These are phyloP conservation scores for Begonia peltatifolia DNA, from an alignment of 306 rosid genomes.

Conservation along the genomic window DNA sequence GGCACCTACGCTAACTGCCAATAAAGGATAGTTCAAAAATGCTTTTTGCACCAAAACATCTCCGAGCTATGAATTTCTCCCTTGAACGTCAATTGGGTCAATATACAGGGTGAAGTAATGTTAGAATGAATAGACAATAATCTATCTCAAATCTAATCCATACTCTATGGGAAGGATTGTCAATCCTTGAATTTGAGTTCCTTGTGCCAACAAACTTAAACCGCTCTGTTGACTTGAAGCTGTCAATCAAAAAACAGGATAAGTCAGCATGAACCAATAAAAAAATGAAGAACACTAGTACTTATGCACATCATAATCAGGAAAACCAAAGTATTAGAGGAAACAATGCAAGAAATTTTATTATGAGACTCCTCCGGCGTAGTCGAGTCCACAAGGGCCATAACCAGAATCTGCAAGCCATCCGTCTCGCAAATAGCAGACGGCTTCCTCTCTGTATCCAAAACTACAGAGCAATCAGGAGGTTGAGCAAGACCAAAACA, in stretches of 20 bases:
- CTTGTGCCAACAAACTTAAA: too few species aligned
- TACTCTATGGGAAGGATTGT: too few species aligned
- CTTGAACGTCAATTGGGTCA: constrained; percentile 27
- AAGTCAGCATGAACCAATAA: too few species aligned
- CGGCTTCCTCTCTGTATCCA: constrained; percentile 54
- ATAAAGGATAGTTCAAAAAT: background rate
- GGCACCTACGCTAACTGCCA: background rate
- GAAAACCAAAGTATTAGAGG: constrained; percentile 62
- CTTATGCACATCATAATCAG: too few species aligned
- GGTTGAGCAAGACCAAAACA: constrained; percentile 54
- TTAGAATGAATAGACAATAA: too few species aligned
- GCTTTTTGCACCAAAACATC: background rate
- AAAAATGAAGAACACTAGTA: too few species aligned
- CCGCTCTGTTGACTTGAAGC: too few species aligned
- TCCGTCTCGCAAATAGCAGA: constrained; percentile 53
- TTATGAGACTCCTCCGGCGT: constrained; percentile 37
- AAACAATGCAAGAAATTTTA: constrained; percentile 62
- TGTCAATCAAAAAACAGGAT: too few species aligned
- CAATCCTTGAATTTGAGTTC: too few species aligned
- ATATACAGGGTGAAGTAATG: too few species aligned
- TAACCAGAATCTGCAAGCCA: constrained; percentile 57
- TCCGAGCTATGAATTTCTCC: constrained; percentile 5
- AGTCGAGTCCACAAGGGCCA: constrained; percentile 51
- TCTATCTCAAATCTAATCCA: too few species aligned
- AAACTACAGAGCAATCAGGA: constrained; percentile 60